phyloP scores from a whole-genome alignment of 148 eudicot species.

The Talinum fruticosum region DNA sequence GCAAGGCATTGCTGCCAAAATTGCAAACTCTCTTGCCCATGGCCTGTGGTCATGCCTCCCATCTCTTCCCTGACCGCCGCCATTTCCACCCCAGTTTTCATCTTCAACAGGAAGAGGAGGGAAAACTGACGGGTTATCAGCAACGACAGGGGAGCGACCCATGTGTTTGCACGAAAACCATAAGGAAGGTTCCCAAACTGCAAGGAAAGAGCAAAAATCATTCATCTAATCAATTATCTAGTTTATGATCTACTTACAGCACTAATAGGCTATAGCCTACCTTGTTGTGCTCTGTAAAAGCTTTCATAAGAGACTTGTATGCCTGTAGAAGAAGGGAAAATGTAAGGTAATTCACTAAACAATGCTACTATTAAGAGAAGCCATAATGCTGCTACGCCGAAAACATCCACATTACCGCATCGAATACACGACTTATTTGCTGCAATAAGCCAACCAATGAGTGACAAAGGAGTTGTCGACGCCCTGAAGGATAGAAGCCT shows the following conservation, averaged over 20 bases:
- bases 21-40: constrained; percentile 79
- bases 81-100: constrained; percentile 91
- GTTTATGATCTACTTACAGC: background rate
- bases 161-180: constrained; percentile 91
- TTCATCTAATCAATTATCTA: constrained; percentile 5
- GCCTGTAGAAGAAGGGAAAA: constrained; percentile 48
- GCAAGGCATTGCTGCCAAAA: constrained; percentile 90
- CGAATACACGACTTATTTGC: constrained; percentile 75
- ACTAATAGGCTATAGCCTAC: constrained; percentile 42
- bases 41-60: constrained; percentile 51
- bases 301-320: constrained; percentile 84
- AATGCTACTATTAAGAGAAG: constrained; percentile 10
- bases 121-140: constrained; percentile 61
- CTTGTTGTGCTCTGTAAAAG: constrained; percentile 80
- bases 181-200: constrained; percentile 98
- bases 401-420: constrained; percentile 45
- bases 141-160: constrained; percentile 81
- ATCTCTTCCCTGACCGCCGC: constrained; percentile 86
- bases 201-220: constrained; percentile 23
- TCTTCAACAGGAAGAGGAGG: constrained; percentile 88
- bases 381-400: background rate
- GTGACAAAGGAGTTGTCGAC: constrained; percentile 49
- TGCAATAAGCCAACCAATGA: constrained; percentile 73
- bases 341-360: background rate
- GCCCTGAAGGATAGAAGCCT: constrained; percentile 88